These are phyloP conservation scores for Adansonia madagascariensis DNA, from an alignment of 441 rosid species.

Conservation along the genomic window DNA sequence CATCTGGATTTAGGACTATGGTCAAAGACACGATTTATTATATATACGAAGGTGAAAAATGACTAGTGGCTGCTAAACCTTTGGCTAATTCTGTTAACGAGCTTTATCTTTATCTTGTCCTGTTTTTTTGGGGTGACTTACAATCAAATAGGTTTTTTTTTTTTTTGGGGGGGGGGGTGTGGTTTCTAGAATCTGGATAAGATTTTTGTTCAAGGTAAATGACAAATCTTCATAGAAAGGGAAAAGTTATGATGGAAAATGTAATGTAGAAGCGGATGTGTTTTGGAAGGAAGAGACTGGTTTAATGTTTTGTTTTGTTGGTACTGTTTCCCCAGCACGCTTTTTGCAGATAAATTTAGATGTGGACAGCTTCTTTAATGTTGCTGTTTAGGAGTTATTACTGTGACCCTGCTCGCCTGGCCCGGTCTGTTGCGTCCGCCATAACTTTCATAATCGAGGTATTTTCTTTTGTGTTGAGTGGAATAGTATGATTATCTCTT, in stretches of 20 bases:
- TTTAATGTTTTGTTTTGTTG: neutral
- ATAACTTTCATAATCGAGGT: neutral
- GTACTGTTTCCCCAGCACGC: slow-evolving; percentile 1
- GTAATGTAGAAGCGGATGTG: neutral
- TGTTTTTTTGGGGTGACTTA: neutral
- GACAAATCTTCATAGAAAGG: neutral
- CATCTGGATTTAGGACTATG: neutral
- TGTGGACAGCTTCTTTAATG: neutral
- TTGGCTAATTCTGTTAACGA: neutral
- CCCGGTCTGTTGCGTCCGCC: neutral
- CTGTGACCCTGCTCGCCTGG: neutral
- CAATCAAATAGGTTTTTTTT: neutral
- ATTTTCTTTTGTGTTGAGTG: neutral
- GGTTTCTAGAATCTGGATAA: neutral
- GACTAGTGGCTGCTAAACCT: neutral
- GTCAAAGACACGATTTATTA: neutral
- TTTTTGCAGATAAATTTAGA: neutral
- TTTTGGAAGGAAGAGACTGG: neutral
- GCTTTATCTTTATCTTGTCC: neutral
- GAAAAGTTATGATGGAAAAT: neutral
- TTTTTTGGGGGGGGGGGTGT: too few relatives aligned
- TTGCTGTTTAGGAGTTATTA: neutral
- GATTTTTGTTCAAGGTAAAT: neutral
- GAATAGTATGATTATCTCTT: neutral
- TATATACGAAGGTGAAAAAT: neutral